Conservation (phyloP, 148 eudicot species). For the Heliamphora exappendiculata region DNA sequence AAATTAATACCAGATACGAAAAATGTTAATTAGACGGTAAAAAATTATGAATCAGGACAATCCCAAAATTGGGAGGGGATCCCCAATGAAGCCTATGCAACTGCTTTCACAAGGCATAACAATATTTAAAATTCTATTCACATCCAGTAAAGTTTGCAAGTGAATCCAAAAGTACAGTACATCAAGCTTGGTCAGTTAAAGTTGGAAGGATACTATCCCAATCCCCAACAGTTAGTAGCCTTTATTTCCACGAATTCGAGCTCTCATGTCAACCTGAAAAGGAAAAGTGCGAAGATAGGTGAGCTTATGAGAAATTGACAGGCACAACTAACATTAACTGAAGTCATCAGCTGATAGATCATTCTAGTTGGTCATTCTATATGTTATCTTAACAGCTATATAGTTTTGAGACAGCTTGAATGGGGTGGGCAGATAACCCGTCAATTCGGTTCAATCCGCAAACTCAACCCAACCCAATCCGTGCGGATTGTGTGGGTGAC, state of each 20-base stretch:
- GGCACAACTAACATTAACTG: neutral
- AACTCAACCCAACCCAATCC: too few relatives aligned
- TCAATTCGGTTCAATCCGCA: too few relatives aligned
- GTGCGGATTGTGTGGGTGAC: too few relatives aligned
- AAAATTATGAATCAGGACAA: neutral
- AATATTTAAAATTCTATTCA: neutral
- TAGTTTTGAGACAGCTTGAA: neutral
- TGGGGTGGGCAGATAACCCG: neutral
- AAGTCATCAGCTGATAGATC: neutral
- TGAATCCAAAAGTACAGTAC: neutral
- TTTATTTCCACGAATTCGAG: slow-evolving; percentile 83
- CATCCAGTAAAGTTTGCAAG: neutral
- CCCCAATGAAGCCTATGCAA: neutral
- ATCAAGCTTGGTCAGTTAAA: neutral
- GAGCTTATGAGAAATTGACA: neutral
- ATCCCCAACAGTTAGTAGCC: slow-evolving; percentile 42
- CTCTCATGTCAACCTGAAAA: slow-evolving; percentile 87
- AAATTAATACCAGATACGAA: neutral
- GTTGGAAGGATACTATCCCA: neutral
- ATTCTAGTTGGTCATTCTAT: neutral
- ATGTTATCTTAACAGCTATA: neutral
- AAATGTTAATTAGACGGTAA: neutral
- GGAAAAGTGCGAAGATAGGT: neutral
- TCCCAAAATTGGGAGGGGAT: neutral
- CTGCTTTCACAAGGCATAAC: neutral